phyloP scores from a whole-genome alignment of 345 rosid species.

The Hibiscus syriacus region DNA sequence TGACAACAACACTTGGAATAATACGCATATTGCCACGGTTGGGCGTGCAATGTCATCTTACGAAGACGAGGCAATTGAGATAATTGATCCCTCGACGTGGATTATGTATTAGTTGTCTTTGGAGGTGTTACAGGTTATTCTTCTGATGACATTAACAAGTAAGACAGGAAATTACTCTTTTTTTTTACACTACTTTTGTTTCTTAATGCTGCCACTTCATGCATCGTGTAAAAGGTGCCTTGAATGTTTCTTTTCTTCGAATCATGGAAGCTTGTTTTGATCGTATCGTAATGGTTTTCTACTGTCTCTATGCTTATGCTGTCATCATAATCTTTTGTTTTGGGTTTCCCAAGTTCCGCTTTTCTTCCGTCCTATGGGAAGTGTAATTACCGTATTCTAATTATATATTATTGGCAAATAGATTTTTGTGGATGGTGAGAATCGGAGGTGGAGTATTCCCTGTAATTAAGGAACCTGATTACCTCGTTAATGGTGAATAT shows the following conservation, averaged over 20 bases:
- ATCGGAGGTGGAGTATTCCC: slow-evolving; percentile 99
- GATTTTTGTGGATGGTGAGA: slow-evolving; percentile 99
- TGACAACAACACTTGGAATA: slow-evolving; percentile 98
- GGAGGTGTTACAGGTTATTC: slow-evolving; percentile 99
- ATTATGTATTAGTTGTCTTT: slow-evolving; percentile 91
- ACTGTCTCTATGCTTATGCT: not conserved
- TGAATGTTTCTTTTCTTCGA: not conserved
- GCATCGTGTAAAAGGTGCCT: not conserved
- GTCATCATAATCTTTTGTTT: not conserved
- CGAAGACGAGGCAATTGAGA: slow-evolving; percentile 92
- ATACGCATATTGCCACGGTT: slow-evolving; percentile 99
- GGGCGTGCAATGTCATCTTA: slow-evolving; percentile 99
- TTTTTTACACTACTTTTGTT: not conserved
- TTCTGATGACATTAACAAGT: slow-evolving; percentile 99
- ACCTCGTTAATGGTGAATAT: slow-evolving; percentile 96
- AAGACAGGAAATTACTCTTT: slow-evolving; percentile 20
- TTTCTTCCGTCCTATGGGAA: not conserved
- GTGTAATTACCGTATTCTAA: not conserved
- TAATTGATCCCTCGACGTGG: slow-evolving; percentile 95
- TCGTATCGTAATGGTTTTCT: not conserved
- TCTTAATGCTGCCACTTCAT: not conserved
- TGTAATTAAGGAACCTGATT: slow-evolving; percentile 93
- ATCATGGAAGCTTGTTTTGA: not conserved
- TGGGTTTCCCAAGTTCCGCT: not conserved
- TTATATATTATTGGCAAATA: slow-evolving; percentile 23